A percentile compares a stretch with the other conserved stretches of the same genome.
Evolutionary conservation across 1,139 yeast genomes (phyloP).

Genomic region (Candida albicans): DNA sequence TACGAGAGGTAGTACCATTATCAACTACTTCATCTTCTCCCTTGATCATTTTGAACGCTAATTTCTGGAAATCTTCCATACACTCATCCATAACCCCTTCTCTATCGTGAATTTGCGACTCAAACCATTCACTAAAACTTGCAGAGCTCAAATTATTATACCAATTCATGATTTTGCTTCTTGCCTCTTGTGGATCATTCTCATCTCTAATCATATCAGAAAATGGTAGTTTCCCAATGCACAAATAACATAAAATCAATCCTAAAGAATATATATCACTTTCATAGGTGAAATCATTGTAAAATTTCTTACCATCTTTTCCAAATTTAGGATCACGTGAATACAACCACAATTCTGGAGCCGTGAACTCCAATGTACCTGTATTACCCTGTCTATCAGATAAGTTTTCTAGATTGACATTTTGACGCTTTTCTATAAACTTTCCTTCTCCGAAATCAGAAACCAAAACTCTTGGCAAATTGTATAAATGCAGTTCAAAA

Average conservation of each 20-base stretch:
- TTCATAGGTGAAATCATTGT: constrained; percentile 57
- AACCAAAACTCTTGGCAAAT: constrained; percentile 67
- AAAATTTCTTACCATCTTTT: constrained; percentile 24
- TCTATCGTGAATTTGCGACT: constrained; percentile 7
- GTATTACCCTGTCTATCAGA: constrained; percentile 60
- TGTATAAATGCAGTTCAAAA: constrained; percentile 24
- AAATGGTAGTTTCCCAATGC: constrained; percentile 71
- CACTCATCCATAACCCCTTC: constrained; percentile 11
- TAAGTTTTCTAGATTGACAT: constrained; percentile 7
- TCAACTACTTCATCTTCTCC: constrained; percentile 18
- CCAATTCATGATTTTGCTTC: constrained; percentile 33
- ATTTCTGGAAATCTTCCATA: constrained; percentile 21
- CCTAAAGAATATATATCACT: constrained; percentile 86
- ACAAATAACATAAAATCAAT: constrained; percentile 70
- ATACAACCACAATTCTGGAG: constrained; percentile 68
- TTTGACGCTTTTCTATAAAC: constrained; percentile 49
- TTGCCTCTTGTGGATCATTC: constrained; percentile 31
- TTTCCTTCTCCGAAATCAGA: constrained; percentile 93
- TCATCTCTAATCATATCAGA: constrained; percentile 28
- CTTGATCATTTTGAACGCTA: constrained; percentile 35
- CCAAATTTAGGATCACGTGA: constrained; percentile 24
- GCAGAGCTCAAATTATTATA: constrained; percentile 22
- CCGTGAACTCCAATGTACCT: constrained; percentile 84
- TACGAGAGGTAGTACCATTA: constrained; percentile 5
- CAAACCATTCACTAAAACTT: constrained; percentile 30